These are phyloP conservation scores for Rhodofomes roseus DNA, from an alignment of 1,284 basidiomycete species.

Conservation along the genomic window DNA sequence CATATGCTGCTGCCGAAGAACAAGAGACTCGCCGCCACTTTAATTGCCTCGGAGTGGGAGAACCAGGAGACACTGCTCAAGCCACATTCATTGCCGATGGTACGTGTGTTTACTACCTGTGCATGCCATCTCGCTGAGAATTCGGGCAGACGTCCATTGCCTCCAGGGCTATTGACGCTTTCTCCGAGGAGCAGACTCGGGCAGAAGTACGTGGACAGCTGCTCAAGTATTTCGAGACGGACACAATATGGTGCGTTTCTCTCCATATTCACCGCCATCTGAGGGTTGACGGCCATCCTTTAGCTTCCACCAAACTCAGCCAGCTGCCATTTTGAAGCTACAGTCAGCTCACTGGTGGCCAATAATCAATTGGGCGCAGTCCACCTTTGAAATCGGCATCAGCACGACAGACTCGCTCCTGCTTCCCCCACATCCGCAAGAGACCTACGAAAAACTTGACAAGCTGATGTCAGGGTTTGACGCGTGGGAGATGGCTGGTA, in stretches of 20 bases:
- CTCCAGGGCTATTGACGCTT: conserved; percentile 84
- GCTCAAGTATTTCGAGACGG: conserved; percentile 89
- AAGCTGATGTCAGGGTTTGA: conserved; percentile 62
- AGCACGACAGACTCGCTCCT: conserved; percentile 67
- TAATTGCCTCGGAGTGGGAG: conserved; percentile 96
- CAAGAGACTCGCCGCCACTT: conserved; percentile 72
- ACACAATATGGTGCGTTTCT: conserved; percentile 80
- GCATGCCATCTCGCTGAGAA: not conserved
- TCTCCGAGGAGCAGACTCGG: conserved; percentile 55
- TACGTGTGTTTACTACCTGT: conserved; percentile 34
- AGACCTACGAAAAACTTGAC: conserved; percentile 60
- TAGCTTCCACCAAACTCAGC: conserved; percentile 84
- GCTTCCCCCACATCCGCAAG: conserved; percentile 62
- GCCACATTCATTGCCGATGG: conserved; percentile 89
- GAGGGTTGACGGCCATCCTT: not conserved
- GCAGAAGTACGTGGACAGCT: conserved; percentile 71
- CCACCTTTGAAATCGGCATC: conserved; percentile 66
- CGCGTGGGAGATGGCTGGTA: conserved; percentile 86
- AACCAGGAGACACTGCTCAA: conserved; percentile 86
- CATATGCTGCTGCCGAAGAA: conserved; percentile 69
- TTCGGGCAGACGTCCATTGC: conserved; percentile 79
- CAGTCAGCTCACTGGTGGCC: conserved; percentile 93
- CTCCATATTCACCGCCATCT: not conserved
- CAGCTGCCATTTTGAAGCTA: conserved; percentile 71
- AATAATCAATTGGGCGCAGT: conserved; percentile 74